These are phyloP conservation scores for Vairimorpha necatrix DNA, from an alignment of 371 early-diverging fungal genomes.

Conservation along the genomic window DNA sequence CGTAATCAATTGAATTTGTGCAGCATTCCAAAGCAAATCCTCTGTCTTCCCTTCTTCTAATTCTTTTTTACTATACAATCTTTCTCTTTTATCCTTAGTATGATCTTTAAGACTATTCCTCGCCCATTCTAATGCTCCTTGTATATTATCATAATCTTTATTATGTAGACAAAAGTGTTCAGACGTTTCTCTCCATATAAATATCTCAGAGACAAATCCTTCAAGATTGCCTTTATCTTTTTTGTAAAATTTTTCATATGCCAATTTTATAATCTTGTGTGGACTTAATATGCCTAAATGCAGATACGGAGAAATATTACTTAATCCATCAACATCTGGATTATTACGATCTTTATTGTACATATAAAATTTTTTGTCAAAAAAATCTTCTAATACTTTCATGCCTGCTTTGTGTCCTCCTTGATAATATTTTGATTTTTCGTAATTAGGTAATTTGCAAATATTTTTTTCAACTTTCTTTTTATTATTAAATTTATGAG, in stretches of 20 bases:
- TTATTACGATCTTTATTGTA: conserved; percentile 27
- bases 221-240: conserved; percentile 19
- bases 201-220: conserved; percentile 32
- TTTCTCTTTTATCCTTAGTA: conserved; percentile 17
- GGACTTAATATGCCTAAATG: conserved; percentile 34
- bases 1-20: conserved; percentile 20
- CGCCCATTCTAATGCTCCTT: conserved; percentile 46
- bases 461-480: not conserved
- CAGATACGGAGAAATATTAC: conserved; percentile 39
- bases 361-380: conserved; percentile 11
- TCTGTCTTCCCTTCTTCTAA: conserved; percentile 25
- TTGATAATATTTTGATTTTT: not conserved
- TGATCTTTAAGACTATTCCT: conserved; percentile 27
- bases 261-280: conserved; percentile 18
- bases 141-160: conserved; percentile 47
- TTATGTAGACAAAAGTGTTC: conserved; percentile 43
- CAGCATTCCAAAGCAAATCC: conserved; percentile 46
- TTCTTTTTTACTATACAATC: conserved; percentile 19
- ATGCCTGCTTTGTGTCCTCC: conserved; percentile 37
- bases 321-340: conserved; percentile 22
- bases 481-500: conserved; percentile 2
- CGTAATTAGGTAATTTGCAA: not conserved
- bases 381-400: conserved; percentile 17
- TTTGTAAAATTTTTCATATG: conserved; percentile 13
- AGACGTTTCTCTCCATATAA: conserved; percentile 47